Conservation (phyloP, 371 early-diverging fungal species). For the Encephalitozoon cuniculi region DNA sequence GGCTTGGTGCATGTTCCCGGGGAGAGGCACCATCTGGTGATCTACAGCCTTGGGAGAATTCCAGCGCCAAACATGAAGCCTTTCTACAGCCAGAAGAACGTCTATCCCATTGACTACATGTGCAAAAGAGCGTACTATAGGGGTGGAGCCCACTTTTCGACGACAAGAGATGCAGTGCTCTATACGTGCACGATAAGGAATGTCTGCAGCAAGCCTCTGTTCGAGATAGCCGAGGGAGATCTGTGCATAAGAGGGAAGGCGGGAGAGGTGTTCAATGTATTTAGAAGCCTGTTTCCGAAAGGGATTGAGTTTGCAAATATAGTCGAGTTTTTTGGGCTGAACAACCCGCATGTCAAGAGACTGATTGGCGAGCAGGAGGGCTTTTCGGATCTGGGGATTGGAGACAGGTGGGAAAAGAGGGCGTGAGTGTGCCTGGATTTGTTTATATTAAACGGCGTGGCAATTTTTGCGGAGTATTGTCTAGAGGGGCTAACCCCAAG, state of each 20-base stretch:
- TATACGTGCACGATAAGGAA: constrained; percentile 1
- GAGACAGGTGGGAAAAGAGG: not conserved
- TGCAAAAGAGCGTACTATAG: not conserved
- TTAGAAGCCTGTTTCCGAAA: not conserved
- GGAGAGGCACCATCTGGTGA: not conserved
- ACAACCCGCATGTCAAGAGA: not conserved
- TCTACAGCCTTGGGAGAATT: not conserved
- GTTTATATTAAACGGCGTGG: not conserved
- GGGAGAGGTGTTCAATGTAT: not conserved
- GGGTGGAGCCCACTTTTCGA: not conserved
- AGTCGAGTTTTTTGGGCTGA: not conserved
- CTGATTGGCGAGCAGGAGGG: not conserved
- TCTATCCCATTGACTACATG: constrained; percentile 6
- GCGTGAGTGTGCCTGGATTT: not conserved
- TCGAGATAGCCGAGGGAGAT: not conserved
- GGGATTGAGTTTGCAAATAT: not conserved
- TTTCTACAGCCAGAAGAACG: not conserved
- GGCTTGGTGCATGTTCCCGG: not conserved
- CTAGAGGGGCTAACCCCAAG: not conserved
- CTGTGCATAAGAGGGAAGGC: constrained; percentile 7
- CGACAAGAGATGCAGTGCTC: not conserved
- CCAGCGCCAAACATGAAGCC: not conserved
- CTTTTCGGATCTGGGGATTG: not conserved
- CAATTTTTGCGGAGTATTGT: constrained; percentile 13
- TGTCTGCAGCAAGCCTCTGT: constrained; percentile 5